phyloP scores from a whole-genome alignment of 2,329 filamentous ascomycete genomes.

The Fusarium chuoi region DNA sequence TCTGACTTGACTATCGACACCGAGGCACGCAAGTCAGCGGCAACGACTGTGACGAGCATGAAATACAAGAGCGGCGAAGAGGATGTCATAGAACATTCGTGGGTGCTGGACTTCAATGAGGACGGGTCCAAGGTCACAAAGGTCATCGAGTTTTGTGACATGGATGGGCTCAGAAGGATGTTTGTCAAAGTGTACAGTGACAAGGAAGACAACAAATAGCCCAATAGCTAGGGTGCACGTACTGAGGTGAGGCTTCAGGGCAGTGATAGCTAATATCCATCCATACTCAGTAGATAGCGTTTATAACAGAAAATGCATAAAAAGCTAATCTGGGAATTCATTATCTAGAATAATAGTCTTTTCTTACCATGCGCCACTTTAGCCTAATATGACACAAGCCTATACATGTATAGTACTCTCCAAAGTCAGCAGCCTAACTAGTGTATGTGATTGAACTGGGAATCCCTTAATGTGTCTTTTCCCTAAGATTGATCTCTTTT shows the following conservation, averaged over 20 bases:
- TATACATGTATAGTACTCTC: too few relatives aligned
- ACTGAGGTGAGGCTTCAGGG: rapidly evolving
- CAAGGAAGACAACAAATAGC: neutral
- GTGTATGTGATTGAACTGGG: too few relatives aligned
- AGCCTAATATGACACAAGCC: neutral
- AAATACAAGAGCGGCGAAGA: conserved; percentile 3
- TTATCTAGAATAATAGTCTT: too few relatives aligned
- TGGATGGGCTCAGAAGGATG: conserved; percentile 5
- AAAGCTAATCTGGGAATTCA: too few relatives aligned
- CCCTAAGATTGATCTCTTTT: too few relatives aligned
- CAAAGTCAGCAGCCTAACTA: too few relatives aligned
- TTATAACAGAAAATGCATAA: too few relatives aligned
- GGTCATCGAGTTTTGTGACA: conserved; percentile 29
- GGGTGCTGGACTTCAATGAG: conserved; percentile 12
- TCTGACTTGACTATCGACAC: conserved; percentile 12
- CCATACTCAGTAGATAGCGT: rapidly evolving
- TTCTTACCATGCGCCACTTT: neutral
- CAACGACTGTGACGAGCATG: conserved; percentile 3
- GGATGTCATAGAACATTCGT: conserved; percentile 12
- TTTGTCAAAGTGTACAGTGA: neutral
- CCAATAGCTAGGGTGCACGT: neutral
- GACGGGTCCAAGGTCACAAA: conserved; percentile 21
- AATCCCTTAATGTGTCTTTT: too few relatives aligned
- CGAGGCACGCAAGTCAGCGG: neutral
- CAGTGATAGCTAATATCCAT: too few relatives aligned